Percentiles rank a stretch among this genome's conserved stretches.
These are phyloP conservation scores for Aspergillus melleus DNA, from an alignment of 2,329 filamentous ascomycete species.

Conservation along the genomic window DNA sequence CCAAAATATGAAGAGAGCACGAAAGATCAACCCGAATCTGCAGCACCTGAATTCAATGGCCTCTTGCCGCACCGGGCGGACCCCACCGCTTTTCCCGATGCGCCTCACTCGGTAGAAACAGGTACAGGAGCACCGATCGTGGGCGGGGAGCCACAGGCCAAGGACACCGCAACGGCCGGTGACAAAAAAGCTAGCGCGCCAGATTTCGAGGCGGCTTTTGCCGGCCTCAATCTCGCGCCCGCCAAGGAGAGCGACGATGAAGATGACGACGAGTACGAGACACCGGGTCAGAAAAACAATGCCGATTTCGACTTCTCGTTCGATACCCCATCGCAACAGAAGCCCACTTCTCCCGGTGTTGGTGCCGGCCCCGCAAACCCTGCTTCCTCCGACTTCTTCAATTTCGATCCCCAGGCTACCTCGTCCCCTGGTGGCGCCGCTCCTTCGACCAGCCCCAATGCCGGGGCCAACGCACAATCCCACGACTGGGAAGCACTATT, in stretches of 20 bases:
- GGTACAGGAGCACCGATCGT: constrained; percentile 38
- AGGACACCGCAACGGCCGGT: constrained; percentile 17
- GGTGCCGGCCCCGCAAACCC: constrained; percentile 19
- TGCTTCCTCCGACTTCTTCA: constrained; percentile 40
- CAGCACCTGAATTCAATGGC: constrained; percentile 41
- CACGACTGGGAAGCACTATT: constrained; percentile 98
- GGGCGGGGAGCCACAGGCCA: constrained; percentile 33
- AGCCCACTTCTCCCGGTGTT: constrained; percentile 22
- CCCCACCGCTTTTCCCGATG: constrained; percentile 40
- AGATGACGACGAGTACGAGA: constrained; percentile 56
- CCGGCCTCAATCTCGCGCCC: constrained; percentile 45
- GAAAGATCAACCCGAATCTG: constrained; percentile 26
- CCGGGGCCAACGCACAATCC: constrained; percentile 41
- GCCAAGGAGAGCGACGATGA: constrained; percentile 50
- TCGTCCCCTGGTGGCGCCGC: constrained; percentile 42
- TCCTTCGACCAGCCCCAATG: constrained; percentile 40
- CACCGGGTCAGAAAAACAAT: constrained; percentile 32
- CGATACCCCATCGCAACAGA: constrained; percentile 40
- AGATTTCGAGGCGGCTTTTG: constrained; percentile 51
- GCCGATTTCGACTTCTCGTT: constrained; percentile 50
- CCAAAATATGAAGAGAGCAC: constrained; percentile 37
- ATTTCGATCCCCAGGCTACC: constrained; percentile 34
- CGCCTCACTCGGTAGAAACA: constrained; percentile 41
- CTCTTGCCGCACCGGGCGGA: constrained; percentile 42
- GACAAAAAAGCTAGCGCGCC: constrained; percentile 36